Evolutionary conservation across 371 early-diverging fungal species (phyloP), one percentile per base, ranked within the genome.

Genomic region (Thermomucor indicae-seudaticae): DNA sequence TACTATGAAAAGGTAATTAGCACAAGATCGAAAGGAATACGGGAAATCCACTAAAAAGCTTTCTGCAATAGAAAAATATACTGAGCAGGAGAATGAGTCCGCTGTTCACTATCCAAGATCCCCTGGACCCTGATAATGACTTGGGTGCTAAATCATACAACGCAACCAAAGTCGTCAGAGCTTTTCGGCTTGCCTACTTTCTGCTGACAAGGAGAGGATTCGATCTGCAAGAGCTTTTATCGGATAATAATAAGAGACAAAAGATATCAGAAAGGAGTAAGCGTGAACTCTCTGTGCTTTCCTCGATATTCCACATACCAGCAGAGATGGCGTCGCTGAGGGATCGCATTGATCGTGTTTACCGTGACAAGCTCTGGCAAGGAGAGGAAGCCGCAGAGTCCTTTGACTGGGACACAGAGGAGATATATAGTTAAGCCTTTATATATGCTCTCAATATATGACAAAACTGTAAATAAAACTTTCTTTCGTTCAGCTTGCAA

Each of bases 41-140:
- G 10, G 38, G 22, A n/a, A 11, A 22, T 22, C 16, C 14, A 41
- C 30, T 22, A 14, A 39, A 29, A 29, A 25, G 20, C 16, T 28
- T n/a, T 43, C 32, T 25, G 23, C 32, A 48, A 31, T 42, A 29
- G 49, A 35, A n/a, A 24, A 19, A 28, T 2, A 24, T 20, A 6
- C 11, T 28, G n/a, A 28, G 42, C 47, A 47, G 60, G 41, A 45
- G 49, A 23, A 47, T 59, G 19, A 54, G 55, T 43, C 57, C 47
- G 34, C 66, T 58, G 11, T 81, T 50, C 54, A 78, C 57, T 6
- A 81, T 84, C 16, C 59, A 67, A 39, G 89, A 89, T 38, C 89
- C 89, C 0, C 65, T 71, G 42, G 84, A 87, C 39, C 19, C 49
- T 2, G 42, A 50, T 4, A 89, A 89, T 46, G 85, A 89, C 45